Conservation (phyloP, 108 stramenopile species). For the Stephanodiscus minutulus region DNA sequence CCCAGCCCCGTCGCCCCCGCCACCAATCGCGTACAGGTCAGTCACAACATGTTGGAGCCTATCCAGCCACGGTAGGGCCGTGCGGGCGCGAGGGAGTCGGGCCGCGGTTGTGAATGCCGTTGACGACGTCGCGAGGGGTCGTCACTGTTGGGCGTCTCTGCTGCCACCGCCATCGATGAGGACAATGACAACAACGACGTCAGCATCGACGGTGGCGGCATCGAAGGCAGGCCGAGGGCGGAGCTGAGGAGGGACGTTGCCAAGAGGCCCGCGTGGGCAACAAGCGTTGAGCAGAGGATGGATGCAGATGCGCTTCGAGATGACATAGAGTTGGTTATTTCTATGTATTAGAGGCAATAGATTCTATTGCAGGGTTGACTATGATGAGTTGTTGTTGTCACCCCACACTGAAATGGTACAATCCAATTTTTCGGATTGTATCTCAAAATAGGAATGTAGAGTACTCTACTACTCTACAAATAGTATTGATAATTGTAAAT, state of each 20-base stretch:
- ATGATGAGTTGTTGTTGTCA: too few relatives aligned
- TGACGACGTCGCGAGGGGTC: neutral
- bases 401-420: too few relatives aligned
- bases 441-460: too few relatives aligned
- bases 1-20: neutral
- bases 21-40: constrained; percentile 31
- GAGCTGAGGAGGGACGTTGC: constrained; percentile 32
- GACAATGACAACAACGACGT: constrained; percentile 1
- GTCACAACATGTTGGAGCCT: constrained; percentile 31
- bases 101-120: neutral
- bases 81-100: too few relatives aligned
- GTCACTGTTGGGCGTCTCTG: neutral
- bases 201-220: neutral
- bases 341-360: too few relatives aligned
- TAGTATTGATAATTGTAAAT: too few relatives aligned
- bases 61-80: constrained; percentile 46
- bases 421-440: too few relatives aligned
- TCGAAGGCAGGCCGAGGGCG: constrained; percentile 14
- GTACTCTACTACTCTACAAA: too few relatives aligned
- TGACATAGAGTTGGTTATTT: constrained; percentile 1
- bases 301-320: constrained; percentile 10
- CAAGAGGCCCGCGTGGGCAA: constrained; percentile 19
- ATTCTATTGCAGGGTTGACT: too few relatives aligned
- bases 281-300: constrained; percentile 19
- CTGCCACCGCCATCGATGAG: neutral